Evolutionary conservation across 2,329 filamentous ascomycete species (phyloP).

Genomic region (Ophiostoma sp.): DNA sequence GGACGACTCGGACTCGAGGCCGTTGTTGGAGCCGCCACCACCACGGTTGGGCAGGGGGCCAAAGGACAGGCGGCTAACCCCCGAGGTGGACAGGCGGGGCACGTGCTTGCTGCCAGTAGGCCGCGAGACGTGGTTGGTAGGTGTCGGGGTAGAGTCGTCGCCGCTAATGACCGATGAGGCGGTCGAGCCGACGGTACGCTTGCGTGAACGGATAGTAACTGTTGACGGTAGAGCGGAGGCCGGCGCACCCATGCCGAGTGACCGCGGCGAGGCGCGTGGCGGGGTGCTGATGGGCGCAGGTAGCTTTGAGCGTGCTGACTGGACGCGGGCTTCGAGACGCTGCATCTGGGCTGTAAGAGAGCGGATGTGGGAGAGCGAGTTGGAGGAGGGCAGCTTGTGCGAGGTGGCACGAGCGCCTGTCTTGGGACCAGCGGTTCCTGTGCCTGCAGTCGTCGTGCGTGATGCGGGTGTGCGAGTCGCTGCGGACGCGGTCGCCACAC

Average conservation of each 20-base stretch:
- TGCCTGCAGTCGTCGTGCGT: slow-evolving; percentile 46
- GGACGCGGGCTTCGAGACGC: slow-evolving; percentile 88
- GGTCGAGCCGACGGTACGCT: slow-evolving; percentile 62
- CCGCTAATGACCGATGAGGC: slow-evolving; percentile 46
- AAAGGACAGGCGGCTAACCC: slow-evolving; percentile 64
- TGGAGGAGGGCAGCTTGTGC: slow-evolving; percentile 57
- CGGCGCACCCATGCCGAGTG: slow-evolving; percentile 43
- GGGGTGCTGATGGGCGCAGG: slow-evolving; percentile 78
- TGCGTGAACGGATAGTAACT: slow-evolving; percentile 67
- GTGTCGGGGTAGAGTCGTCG: slow-evolving; percentile 54
- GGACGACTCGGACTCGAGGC: slow-evolving; percentile 49
- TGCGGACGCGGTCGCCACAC: slow-evolving; percentile 51
- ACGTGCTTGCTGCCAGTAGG: slow-evolving; percentile 46
- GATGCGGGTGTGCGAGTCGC: slow-evolving; percentile 45
- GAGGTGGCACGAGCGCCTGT: slow-evolving; percentile 48
- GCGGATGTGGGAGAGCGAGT: slow-evolving; percentile 87
- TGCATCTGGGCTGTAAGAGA: slow-evolving; percentile 96
- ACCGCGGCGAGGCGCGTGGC: slow-evolving; percentile 75
- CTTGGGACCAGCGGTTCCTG: slow-evolving; percentile 45
- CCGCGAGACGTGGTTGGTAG: slow-evolving; percentile 40
- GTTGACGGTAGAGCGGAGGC: slow-evolving; percentile 52
- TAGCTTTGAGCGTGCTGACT: slow-evolving; percentile 86
- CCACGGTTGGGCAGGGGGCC: slow-evolving; percentile 57
- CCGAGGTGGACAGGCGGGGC: slow-evolving; percentile 60
- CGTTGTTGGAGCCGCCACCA: slow-evolving; percentile 35